Conservation (phyloP, 1,284 basidiomycete genomes). For the Ganoderma meredithae region DNA sequence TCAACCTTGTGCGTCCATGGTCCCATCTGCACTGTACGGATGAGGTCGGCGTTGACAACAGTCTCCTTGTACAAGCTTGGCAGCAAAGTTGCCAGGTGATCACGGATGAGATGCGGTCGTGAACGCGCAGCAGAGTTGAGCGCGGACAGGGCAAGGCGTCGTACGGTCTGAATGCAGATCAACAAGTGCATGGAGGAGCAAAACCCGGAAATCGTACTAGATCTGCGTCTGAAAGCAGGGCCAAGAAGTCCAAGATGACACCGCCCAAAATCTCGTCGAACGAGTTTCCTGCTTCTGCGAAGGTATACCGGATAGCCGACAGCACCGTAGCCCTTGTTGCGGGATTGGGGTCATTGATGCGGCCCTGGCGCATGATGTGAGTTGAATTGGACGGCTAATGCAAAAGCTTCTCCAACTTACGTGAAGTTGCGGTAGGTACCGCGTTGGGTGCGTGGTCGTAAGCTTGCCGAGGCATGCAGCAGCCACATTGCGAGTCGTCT, state of each 20-base stretch:
- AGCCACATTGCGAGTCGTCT: constrained; percentile 92
- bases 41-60: constrained; percentile 79
- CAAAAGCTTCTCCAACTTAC: constrained; percentile 48
- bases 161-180: constrained; percentile 69
- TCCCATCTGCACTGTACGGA: constrained; percentile 96
- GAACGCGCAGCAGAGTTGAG: constrained; percentile 95
- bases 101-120: constrained; percentile 90
- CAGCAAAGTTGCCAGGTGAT: constrained; percentile 81
- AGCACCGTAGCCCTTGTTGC: constrained; percentile 89
- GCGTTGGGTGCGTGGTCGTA: constrained; percentile 87
- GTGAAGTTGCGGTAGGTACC: constrained; percentile 93
- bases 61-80: constrained; percentile 91
- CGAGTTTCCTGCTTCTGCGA: constrained; percentile 84
- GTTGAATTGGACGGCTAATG: not conserved
- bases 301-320: constrained; percentile 94
- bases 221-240: constrained; percentile 86
- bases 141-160: constrained; percentile 85
- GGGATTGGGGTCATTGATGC: constrained; percentile 72
- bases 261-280: constrained; percentile 92
- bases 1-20: constrained; percentile 97
- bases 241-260: constrained; percentile 89
- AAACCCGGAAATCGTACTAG: constrained; percentile 59
- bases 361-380: constrained; percentile 52
- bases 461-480: constrained; percentile 97
- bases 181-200: not conserved